A percentile compares a stretch with the other conserved stretches of the same genome.
These are phyloP conservation scores for Apiotrichum akiyoshidainum DNA, from an alignment of 1,284 basidiomycete species.

Conservation along the genomic window DNA sequence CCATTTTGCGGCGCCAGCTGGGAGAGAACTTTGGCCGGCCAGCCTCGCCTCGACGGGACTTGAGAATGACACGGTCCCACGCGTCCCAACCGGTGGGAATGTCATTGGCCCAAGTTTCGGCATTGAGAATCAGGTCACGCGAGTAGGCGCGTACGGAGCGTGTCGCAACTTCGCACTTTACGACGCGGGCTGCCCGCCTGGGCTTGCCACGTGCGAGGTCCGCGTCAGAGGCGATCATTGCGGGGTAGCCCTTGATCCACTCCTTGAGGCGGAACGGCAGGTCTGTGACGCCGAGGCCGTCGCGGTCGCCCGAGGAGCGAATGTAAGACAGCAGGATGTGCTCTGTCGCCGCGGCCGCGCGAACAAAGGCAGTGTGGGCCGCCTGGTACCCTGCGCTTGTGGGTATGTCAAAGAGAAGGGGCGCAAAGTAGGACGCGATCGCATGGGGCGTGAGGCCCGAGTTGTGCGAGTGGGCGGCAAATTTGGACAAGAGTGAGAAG, in stretches of 20 bases:
- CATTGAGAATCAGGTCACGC: conserved; percentile 68
- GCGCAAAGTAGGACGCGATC: conserved; percentile 81
- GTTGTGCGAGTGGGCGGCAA: conserved; percentile 71
- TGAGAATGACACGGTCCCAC: conserved; percentile 40
- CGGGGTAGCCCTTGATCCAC: conserved; percentile 81
- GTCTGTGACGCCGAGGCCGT: conserved; percentile 58
- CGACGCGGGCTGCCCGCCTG: conserved; percentile 67
- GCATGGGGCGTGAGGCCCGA: conserved; percentile 81
- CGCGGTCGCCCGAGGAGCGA: conserved; percentile 65
- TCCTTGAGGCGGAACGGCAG: conserved; percentile 74
- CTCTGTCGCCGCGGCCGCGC: conserved; percentile 76
- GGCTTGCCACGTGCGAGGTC: conserved; percentile 54
- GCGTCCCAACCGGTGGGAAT: conserved; percentile 33
- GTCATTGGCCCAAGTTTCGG: conserved; percentile 64
- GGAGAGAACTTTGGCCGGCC: conserved; percentile 39
- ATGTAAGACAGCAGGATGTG: conserved; percentile 81
- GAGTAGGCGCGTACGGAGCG: conserved; percentile 79
- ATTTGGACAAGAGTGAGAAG: conserved; percentile 69
- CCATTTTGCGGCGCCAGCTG: conserved; percentile 35
- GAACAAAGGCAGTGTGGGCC: conserved; percentile 75
- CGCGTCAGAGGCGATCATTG: conserved; percentile 57
- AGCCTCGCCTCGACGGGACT: conserved; percentile 25
- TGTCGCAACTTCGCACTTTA: conserved; percentile 67
- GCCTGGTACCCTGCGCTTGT: conserved; percentile 63
- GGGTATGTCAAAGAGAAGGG: conserved; percentile 65